Evolutionary conservation across 768 basidiomycete species (phyloP).

Genomic region (Holtermanniella nyarrowii): DNA sequence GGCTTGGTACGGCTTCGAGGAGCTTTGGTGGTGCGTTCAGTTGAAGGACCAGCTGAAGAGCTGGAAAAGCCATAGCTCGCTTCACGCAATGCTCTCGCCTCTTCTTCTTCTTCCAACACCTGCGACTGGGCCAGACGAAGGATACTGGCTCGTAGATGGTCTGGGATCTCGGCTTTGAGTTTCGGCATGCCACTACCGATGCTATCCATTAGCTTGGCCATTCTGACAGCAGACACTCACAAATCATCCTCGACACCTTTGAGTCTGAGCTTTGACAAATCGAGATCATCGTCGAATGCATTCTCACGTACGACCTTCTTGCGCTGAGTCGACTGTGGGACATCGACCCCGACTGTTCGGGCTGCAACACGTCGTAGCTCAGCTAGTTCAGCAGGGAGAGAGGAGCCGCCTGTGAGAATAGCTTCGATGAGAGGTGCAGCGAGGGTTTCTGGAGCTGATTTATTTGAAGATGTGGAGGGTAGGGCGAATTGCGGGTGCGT

Average conservation of each 20-base stretch:
- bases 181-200: slow-evolving; percentile 2
- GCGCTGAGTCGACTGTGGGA: not conserved
- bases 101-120: slow-evolving; percentile 51
- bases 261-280: slow-evolving; percentile 50
- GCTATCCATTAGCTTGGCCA: slow-evolving; percentile 1
- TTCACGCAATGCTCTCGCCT: slow-evolving; percentile 34
- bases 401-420: slow-evolving; percentile 48
- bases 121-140: slow-evolving; percentile 62
- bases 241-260: slow-evolving; percentile 50
- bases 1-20: not conserved
- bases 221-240: slow-evolving; percentile 15
- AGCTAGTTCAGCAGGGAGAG: slow-evolving; percentile 57
- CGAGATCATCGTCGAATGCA: slow-evolving; percentile 61
- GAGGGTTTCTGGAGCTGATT: slow-evolving; percentile 14
- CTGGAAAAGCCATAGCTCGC: slow-evolving; percentile 37
- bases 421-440: slow-evolving; percentile 30
- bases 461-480: slow-evolving; percentile 11
- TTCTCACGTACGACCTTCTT: slow-evolving; percentile 47
- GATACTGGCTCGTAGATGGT: slow-evolving; percentile 76
- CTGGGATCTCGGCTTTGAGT: slow-evolving; percentile 42
- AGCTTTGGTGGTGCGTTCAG: too few species aligned
- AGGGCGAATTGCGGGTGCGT: slow-evolving; percentile 23
- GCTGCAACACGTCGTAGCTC: slow-evolving; percentile 46
- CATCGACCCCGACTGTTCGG: slow-evolving; percentile 1
- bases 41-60: not conserved